These are phyloP conservation scores for Aspergillus hortae DNA, from an alignment of 2,329 filamentous ascomycete genomes.

Conservation along the genomic window DNA sequence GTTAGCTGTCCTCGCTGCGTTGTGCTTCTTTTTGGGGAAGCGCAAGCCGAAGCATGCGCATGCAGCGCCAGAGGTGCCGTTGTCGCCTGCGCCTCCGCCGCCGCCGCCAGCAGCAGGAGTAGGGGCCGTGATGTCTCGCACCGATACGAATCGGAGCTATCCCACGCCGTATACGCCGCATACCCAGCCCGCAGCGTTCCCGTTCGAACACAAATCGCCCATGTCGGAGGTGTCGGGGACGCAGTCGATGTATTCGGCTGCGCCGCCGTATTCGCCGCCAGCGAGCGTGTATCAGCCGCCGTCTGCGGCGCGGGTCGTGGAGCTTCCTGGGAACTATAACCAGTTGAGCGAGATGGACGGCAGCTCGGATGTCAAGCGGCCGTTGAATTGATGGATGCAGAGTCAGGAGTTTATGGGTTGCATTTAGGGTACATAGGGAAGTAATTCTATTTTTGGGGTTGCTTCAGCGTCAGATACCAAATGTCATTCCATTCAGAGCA, in stretches of 20 bases:
- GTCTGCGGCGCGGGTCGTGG: background rate
- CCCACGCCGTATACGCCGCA: background rate
- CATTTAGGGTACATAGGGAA: background rate
- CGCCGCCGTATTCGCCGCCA: background rate
- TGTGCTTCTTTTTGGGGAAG: slow-evolving; percentile 4
- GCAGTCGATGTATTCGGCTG: background rate
- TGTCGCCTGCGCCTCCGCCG: background rate
- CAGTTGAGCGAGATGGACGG: background rate
- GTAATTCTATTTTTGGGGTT: no score
- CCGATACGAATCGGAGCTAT: background rate
- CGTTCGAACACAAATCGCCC: background rate
- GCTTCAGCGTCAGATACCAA: no score
- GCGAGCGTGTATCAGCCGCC: background rate
- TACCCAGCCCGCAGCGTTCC: background rate
- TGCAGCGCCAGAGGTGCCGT: background rate
- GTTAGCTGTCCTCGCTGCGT: background rate
- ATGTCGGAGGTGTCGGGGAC: background rate
- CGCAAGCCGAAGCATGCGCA: background rate
- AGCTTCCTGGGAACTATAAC: background rate
- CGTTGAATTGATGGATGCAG: background rate
- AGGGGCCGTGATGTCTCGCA: background rate
- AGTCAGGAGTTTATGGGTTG: background rate
- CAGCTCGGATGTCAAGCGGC: background rate
- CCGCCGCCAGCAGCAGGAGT: background rate
- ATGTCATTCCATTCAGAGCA: no score